A percentile compares a stretch with the other conserved stretches of the same genome.
phyloP scores from a whole-genome alignment of 306 rosid species.

The Begonia peltatifolia region DNA sequence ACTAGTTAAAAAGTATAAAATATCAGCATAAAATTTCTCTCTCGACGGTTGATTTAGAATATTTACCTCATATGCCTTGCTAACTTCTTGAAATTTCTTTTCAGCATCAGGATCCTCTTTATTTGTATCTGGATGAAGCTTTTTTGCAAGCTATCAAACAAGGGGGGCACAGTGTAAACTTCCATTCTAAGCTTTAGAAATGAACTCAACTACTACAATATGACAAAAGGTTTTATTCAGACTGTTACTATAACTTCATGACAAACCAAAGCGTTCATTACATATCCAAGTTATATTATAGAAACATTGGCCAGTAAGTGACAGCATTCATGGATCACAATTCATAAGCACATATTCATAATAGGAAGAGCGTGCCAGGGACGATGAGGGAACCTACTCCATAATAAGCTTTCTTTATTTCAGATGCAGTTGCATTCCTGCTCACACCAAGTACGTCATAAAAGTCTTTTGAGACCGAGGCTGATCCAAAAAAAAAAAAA shows the following conservation, averaged over 20 bases:
- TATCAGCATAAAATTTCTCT: neutral
- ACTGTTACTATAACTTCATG: no score
- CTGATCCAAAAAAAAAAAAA: conserved; percentile 16
- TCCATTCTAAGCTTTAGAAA: no score
- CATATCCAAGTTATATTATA: neutral
- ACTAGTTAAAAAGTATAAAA: neutral
- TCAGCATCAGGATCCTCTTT: conserved; percentile 87
- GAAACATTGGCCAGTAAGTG: neutral
- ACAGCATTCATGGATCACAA: no score
- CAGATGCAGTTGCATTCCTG: conserved; percentile 69
- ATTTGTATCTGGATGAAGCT: conserved; percentile 94
- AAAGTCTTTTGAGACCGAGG: conserved; percentile 48
- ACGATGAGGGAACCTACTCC: conserved; percentile 53
- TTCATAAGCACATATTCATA: no score
- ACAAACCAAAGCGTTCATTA: neutral
- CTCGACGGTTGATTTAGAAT: neutral
- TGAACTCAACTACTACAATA: no score
- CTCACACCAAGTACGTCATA: conserved; percentile 74
- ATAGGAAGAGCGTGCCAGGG: neutral
- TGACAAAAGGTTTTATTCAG: no score
- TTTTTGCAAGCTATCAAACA: conserved; percentile 69
- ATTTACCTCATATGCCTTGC: conserved; percentile 76
- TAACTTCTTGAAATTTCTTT: conserved; percentile 92
- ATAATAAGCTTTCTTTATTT: conserved; percentile 78
- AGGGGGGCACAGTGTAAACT: neutral